Conservation (phyloP, 78 protist species). For the Tieghemostelium lacteum region DNA sequence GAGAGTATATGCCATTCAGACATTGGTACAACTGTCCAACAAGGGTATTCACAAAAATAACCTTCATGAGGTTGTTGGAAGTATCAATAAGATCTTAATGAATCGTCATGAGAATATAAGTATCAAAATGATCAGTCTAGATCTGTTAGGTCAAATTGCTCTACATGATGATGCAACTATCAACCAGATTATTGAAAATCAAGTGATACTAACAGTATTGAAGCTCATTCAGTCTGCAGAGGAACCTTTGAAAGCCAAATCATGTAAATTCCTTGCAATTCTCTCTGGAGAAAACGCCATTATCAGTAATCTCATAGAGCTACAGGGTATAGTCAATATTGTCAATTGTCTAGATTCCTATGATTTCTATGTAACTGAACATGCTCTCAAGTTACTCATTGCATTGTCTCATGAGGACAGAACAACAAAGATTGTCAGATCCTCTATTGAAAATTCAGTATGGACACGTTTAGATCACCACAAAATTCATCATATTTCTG, state of each 20-base stretch:
- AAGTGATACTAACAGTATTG: neutral
- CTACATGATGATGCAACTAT: conserved; percentile 53
- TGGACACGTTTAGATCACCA: conserved; percentile 53
- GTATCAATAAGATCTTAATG: conserved; percentile 33
- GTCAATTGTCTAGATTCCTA: conserved; percentile 13
- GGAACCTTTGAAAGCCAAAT: conserved; percentile 51
- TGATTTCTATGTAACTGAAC: conserved; percentile 45
- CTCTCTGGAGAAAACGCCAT: conserved; percentile 37
- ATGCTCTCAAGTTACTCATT: conserved; percentile 37
- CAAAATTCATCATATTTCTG: conserved; percentile 34
- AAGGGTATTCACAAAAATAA: conserved; percentile 67
- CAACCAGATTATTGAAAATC: conserved; percentile 25
- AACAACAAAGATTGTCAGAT: conserved; percentile 30
- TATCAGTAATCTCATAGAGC: conserved; percentile 12
- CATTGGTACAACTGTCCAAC: conserved; percentile 12
- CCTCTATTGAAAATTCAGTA: conserved; percentile 31
- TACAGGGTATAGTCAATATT: conserved; percentile 12
- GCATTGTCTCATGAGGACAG: conserved; percentile 44
- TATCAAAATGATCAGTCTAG: conserved; percentile 58
- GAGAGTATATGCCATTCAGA: conserved; percentile 56
- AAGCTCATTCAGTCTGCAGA: conserved; percentile 34
- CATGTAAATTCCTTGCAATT: conserved; percentile 30
- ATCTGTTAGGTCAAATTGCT: conserved; percentile 54
- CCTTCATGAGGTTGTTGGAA: conserved; percentile 40
- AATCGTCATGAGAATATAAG: conserved; percentile 15